Evolutionary conservation across 2,329 filamentous ascomycete genomes (phyloP).

Genomic region (Elsinoe necatrix): DNA sequence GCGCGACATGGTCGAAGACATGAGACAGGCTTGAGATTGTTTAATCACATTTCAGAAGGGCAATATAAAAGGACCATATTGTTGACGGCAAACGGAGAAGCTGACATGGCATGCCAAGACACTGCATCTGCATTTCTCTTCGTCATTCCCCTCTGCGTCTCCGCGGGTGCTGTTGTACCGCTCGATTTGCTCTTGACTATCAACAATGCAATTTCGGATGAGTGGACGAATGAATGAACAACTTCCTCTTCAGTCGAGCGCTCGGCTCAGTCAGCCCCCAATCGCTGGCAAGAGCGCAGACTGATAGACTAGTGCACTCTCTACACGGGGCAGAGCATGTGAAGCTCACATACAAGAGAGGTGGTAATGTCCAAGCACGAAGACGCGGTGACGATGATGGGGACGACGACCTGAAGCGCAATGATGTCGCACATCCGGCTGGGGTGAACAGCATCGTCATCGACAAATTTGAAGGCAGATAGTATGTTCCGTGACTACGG

Average conservation of each 20-base stretch:
- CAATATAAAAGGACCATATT: not conserved
- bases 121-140: no score
- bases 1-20: not conserved
- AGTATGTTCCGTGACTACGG: slow-evolving; percentile 40
- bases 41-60: not conserved
- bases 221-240: slow-evolving; percentile 50
- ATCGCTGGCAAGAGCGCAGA: slow-evolving; percentile 57
- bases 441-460: slow-evolving; percentile 73
- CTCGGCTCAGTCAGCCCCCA: slow-evolving; percentile 57
- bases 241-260: slow-evolving; percentile 66
- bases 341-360: slow-evolving; percentile 59
- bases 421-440: slow-evolving; percentile 58
- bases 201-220: no score
- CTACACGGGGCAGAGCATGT: slow-evolving; percentile 59
- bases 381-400: slow-evolving; percentile 14
- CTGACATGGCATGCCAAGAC: not conserved
- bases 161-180: no score
- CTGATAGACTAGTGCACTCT: slow-evolving; percentile 57
- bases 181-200: no score
- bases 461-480: slow-evolving; percentile 71
- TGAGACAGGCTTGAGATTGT: not conserved
- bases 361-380: slow-evolving; percentile 22
- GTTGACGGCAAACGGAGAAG: not conserved
- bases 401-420: slow-evolving; percentile 22
- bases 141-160: no score